Evolutionary conservation across 1,139 yeast genomes (phyloP).

Genomic region (Kodamaea sp.): DNA sequence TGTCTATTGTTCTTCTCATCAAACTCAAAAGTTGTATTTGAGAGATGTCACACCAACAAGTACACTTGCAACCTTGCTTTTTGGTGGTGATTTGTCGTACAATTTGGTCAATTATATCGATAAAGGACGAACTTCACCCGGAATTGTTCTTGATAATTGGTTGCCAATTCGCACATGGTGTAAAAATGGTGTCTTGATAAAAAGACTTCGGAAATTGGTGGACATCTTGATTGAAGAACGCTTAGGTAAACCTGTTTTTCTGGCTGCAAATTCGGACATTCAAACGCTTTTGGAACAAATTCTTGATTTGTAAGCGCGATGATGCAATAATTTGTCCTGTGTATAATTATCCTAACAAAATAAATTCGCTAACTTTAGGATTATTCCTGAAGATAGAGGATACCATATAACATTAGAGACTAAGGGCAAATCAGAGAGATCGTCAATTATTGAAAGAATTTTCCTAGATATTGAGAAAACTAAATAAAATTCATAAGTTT

Average conservation of each 20-base stretch:
- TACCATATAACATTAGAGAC: too few relatives aligned
- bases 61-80: slow-evolving; percentile 64
- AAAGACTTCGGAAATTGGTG: slow-evolving; percentile 59
- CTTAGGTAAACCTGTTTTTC: slow-evolving; percentile 24
- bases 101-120: slow-evolving; percentile 48
- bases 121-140: slow-evolving; percentile 43
- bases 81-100: slow-evolving; percentile 74
- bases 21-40: slow-evolving; percentile 66
- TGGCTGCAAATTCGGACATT: slow-evolving; percentile 10
- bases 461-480: too few relatives aligned
- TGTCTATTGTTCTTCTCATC: slow-evolving; percentile 52
- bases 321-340: too few relatives aligned
- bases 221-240: slow-evolving; percentile 65
- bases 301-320: slow-evolving; percentile 3
- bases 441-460: too few relatives aligned
- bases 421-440: too few relatives aligned
- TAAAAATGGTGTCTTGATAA: slow-evolving; percentile 82
- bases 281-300: slow-evolving; percentile 11
- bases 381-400: too few relatives aligned
- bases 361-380: too few relatives aligned
- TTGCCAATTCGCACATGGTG: slow-evolving; percentile 91
- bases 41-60: slow-evolving; percentile 78
- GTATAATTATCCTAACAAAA: too few relatives aligned
- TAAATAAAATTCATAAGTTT: too few relatives aligned
- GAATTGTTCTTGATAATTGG: slow-evolving; percentile 36